These are phyloP conservation scores for Linum usitatissimum DNA, from an alignment of 345 rosid species.

Conservation along the genomic window DNA sequence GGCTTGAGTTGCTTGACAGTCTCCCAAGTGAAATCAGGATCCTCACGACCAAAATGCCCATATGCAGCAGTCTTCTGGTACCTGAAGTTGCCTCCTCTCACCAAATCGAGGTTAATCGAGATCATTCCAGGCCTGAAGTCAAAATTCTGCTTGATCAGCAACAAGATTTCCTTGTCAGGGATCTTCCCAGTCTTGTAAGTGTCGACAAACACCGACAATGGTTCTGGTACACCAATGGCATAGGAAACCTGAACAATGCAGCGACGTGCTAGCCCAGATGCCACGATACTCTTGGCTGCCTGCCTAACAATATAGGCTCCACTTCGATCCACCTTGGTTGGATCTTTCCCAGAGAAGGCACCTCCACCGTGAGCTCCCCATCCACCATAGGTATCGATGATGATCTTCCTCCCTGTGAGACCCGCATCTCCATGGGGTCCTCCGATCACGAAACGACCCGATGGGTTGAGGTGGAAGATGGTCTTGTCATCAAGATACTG, in stretches of 20 bases:
- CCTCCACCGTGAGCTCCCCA: slow-evolving; percentile 61
- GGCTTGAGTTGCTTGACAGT: slow-evolving; percentile 4
- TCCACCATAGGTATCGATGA: slow-evolving; percentile 55
- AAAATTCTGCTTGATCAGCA: neutral
- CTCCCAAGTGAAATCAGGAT: slow-evolving; percentile 1
- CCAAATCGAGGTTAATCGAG: neutral
- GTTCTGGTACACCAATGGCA: slow-evolving; percentile 28
- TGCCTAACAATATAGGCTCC: slow-evolving; percentile 71
- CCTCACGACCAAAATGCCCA: neutral
- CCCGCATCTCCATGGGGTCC: slow-evolving; percentile 87
- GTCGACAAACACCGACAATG: slow-evolving; percentile 5
- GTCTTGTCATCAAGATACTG: slow-evolving; percentile 63
- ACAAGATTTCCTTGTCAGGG: slow-evolving; percentile 27
- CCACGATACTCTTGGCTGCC: slow-evolving; percentile 70
- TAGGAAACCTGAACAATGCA: slow-evolving; percentile 69
- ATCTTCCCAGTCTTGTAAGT: slow-evolving; percentile 27
- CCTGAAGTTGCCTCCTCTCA: slow-evolving; percentile 2
- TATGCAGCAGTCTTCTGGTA: slow-evolving; percentile 6
- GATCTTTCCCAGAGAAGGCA: slow-evolving; percentile 55
- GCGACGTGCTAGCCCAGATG: slow-evolving; percentile 63
- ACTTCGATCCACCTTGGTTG: slow-evolving; percentile 69
- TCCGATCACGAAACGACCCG: slow-evolving; percentile 71
- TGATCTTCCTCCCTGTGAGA: slow-evolving; percentile 69
- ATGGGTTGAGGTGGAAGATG: slow-evolving; percentile 71
- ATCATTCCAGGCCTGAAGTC: slow-evolving; percentile 5